A percentile compares a stretch with the other conserved stretches of the same genome.
Conservation (phyloP, 2,329 filamentous ascomycete species). For the Neonectria sp. region DNA sequence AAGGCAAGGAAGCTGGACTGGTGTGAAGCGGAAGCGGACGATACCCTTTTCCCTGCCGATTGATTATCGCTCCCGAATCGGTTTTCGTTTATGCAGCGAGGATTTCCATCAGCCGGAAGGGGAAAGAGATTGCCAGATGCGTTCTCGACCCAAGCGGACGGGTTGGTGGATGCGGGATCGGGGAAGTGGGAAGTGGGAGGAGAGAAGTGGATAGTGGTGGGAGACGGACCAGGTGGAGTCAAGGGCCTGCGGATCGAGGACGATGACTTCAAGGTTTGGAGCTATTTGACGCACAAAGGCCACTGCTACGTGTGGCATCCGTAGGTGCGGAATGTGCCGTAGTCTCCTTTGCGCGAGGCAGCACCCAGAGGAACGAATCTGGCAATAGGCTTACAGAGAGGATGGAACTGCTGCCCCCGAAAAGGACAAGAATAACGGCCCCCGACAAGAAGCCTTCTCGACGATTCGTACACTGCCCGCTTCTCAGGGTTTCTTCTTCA, state of each 20-base stretch:
- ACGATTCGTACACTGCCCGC: background rate
- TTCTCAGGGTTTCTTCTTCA: background rate
- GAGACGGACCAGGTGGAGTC: background rate
- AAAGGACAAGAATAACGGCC: too few species aligned
- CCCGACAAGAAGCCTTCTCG: too few species aligned
- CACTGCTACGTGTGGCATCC: too few species aligned
- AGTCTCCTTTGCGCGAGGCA: too few species aligned
- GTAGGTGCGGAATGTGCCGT: too few species aligned
- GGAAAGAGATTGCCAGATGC: constrained; percentile 1
- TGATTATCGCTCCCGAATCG: background rate
- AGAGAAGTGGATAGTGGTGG: background rate
- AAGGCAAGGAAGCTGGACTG: too few species aligned
- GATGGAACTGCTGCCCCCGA: too few species aligned
- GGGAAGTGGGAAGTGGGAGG: background rate
- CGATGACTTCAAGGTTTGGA: background rate
- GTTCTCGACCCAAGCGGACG: constrained; percentile 13
- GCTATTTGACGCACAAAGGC: background rate
- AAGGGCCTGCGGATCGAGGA: background rate
- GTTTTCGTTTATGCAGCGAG: background rate
- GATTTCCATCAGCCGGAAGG: background rate
- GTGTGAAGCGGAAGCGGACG: too few species aligned
- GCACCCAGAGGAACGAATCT: too few species aligned
- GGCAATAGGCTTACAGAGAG: too few species aligned
- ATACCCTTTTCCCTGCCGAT: background rate
- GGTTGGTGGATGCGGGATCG: background rate